Percentiles rank a stretch among this genome's conserved stretches.
Conservation (phyloP, 805 yeast genomes). For the Cyberlindnera subsufficiens region DNA sequence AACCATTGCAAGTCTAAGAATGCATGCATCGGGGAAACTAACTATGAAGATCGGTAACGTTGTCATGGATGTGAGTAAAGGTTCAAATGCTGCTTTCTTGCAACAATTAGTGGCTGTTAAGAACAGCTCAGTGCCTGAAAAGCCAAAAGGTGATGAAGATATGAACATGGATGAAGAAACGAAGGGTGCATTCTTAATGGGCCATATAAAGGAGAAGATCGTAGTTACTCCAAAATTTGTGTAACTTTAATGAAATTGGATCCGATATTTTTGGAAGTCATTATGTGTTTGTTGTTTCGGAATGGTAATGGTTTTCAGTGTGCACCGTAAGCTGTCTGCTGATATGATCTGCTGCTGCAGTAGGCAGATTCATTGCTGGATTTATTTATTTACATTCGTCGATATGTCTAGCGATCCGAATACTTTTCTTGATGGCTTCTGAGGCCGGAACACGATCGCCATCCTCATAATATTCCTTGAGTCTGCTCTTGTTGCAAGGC, state of each 20-base stretch:
- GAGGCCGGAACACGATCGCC: no score
- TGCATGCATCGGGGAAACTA: conserved; percentile 80
- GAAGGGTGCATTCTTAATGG: conserved; percentile 42
- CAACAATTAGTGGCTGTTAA: conserved; percentile 83
- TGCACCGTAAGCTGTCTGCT: no score
- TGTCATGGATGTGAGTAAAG: conserved; percentile 62
- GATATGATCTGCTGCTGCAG: no score
- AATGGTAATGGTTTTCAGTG: no score
- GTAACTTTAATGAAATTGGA: neutral
- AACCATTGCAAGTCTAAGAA: conserved; percentile 62
- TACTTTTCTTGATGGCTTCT: no score
- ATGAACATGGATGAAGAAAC: conserved; percentile 18
- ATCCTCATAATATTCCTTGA: no score
- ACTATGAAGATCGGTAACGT: conserved; percentile 69
- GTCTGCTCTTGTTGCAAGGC: no score
- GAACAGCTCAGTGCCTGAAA: conserved; percentile 94
- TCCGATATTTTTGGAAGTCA: no score
- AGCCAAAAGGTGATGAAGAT: conserved; percentile 79
- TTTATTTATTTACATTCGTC: no score
- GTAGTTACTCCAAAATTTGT: conserved; percentile 50
- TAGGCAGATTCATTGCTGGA: no score
- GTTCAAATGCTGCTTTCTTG: conserved; percentile 60
- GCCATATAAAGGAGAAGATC: conserved; percentile 49
- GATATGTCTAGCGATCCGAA: no score
- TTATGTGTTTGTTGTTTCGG: no score